Evolutionary conservation across 306 rosid species (phyloP).

Genomic region (Corylus avellana): DNA sequence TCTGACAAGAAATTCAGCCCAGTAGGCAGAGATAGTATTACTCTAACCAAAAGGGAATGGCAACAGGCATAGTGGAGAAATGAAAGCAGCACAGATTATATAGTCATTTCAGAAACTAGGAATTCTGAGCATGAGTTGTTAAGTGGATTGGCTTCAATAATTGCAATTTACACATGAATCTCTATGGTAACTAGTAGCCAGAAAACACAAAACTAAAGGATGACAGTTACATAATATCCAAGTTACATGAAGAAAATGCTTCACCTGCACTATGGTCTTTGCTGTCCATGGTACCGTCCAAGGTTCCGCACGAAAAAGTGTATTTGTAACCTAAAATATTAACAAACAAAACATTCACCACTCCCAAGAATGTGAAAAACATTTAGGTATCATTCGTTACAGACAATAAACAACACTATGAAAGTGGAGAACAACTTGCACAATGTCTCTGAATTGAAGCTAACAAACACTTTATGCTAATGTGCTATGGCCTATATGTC

Average conservation of each 20-base stretch:
- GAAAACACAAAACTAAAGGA: not conserved
- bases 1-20: not conserved
- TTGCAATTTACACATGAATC: not conserved
- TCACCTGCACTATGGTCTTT: slow-evolving; percentile 58
- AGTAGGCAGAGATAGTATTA: not conserved
- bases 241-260: slow-evolving; percentile 24
- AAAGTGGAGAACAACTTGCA: not conserved
- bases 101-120: not conserved
- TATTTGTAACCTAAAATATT: slow-evolving; percentile 36
- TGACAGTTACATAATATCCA: slow-evolving; percentile 16
- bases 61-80: not conserved
- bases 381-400: not conserved
- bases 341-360: slow-evolving; percentile 19
- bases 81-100: not conserved
- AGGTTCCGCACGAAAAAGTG: slow-evolving; percentile 37
- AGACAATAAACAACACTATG: not conserved
- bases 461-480: not conserved
- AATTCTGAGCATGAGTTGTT: not conserved
- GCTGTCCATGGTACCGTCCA: slow-evolving; percentile 67
- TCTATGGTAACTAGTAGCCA: not conserved
- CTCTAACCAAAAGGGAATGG: not conserved
- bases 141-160: not conserved
- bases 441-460: not conserved
- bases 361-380: slow-evolving; percentile 9
- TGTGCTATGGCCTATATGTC: not conserved